Conservation (phyloP, 2,329 filamentous ascomycete genomes). For the Emmonsiellopsis sp. region DNA sequence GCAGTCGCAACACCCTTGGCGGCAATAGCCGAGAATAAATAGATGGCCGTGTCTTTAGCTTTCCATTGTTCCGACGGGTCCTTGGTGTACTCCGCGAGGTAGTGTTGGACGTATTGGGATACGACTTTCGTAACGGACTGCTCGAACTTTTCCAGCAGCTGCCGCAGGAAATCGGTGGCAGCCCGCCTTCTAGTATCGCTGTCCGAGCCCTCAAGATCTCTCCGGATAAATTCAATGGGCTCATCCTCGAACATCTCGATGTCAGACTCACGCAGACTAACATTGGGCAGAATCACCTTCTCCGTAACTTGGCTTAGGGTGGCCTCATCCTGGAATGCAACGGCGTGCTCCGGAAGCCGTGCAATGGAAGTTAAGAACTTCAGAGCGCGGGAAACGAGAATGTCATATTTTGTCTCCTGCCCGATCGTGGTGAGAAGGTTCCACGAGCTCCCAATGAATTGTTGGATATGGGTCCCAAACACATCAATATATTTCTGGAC, state of each 20-base stretch:
- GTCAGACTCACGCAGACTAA: slow-evolving; percentile 84
- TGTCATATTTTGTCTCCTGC: slow-evolving; percentile 83
- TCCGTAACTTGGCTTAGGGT: slow-evolving; percentile 82
- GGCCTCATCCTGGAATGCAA: slow-evolving; percentile 72
- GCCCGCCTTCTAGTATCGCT: slow-evolving; percentile 86
- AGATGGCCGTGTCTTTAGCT: slow-evolving; percentile 95
- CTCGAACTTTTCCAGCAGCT: slow-evolving; percentile 84
- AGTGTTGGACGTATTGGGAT: slow-evolving; percentile 75
- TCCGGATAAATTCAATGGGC: slow-evolving; percentile 93
- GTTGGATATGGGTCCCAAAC: slow-evolving; percentile 68
- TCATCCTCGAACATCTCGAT: slow-evolving; percentile 96
- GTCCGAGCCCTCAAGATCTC: slow-evolving; percentile 92
- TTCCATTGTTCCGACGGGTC: slow-evolving; percentile 70
- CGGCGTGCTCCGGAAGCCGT: slow-evolving; percentile 64
- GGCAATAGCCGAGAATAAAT: slow-evolving; percentile 88
- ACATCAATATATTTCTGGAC: slow-evolving; percentile 93
- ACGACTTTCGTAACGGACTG: slow-evolving; percentile 77
- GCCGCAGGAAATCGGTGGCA: slow-evolving; percentile 86
- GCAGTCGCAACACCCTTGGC: slow-evolving; percentile 83
- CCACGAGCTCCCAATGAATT: slow-evolving; percentile 88
- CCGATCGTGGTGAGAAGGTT: slow-evolving; percentile 79
- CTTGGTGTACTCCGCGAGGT: slow-evolving; percentile 64
- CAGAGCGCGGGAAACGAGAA: slow-evolving; percentile 84
- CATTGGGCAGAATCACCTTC: slow-evolving; percentile 90
- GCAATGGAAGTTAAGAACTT: slow-evolving; percentile 91